Conservation (phyloP, 176 grass and related monocot genomes). For the Tillandsia fasciculata region DNA sequence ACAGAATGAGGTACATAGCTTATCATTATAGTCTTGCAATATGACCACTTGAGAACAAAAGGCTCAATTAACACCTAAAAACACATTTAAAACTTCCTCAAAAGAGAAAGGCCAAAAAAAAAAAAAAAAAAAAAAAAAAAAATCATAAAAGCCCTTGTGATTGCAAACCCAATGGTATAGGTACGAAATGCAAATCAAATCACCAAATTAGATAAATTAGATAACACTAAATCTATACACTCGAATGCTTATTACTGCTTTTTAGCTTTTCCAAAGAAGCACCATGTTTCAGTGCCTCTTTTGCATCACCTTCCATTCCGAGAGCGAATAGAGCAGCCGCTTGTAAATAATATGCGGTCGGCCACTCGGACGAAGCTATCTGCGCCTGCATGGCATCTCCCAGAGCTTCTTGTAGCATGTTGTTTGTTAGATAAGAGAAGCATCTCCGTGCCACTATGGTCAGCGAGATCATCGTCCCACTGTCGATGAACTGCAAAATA, state of each 20-base stretch:
- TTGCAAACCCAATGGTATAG: too few species aligned
- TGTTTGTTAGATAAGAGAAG: slow-evolving; percentile 38
- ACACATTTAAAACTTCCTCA: too few species aligned
- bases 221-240: slow-evolving; percentile 47
- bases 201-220: not conserved
- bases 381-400: slow-evolving; percentile 54
- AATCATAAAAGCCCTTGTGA: too few species aligned
- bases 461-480: slow-evolving; percentile 45
- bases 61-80: too few species aligned
- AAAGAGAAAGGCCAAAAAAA: too few species aligned
- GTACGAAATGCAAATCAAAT: too few species aligned
- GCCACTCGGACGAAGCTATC: slow-evolving; percentile 50
- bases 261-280: slow-evolving; percentile 47
- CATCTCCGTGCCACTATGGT: slow-evolving; percentile 54
- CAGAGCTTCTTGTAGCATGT: slow-evolving; percentile 49
- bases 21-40: too few species aligned
- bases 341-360: slow-evolving; percentile 48
- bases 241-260: slow-evolving; percentile 39
- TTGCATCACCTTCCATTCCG: slow-evolving; percentile 51
- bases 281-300: slow-evolving; percentile 39
- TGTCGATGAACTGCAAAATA: slow-evolving; percentile 48
- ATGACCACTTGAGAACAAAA: too few species aligned
- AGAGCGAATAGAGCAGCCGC: slow-evolving; percentile 45
- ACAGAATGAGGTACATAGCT: too few species aligned
- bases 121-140: too few species aligned